Conservation (phyloP, 768 basidiomycete genomes). For the Lentinula boryana region DNA sequence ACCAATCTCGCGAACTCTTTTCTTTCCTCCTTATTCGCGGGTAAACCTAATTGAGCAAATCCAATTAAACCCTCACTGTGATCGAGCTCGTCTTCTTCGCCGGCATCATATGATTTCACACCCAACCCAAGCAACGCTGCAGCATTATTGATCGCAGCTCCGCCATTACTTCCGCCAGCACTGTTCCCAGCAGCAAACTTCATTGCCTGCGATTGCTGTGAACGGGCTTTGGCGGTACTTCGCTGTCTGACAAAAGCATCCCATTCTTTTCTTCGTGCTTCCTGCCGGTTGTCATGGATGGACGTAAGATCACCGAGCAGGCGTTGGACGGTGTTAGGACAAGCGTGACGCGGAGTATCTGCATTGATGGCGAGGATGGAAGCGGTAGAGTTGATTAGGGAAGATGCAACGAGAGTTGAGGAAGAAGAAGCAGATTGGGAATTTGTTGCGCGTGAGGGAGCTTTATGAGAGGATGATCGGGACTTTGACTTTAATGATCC, state of each 20-base stretch:
- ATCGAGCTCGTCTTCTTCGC: constrained; percentile 66
- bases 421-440: constrained; percentile 3
- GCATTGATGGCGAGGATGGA: constrained; percentile 57
- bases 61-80: constrained; percentile 87
- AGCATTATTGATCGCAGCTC: constrained; percentile 32
- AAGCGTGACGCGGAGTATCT: constrained; percentile 68
- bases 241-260: constrained; percentile 78
- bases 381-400: constrained; percentile 26
- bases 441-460: constrained; percentile 27
- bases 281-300: constrained; percentile 79
- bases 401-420: constrained; percentile 17
- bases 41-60: constrained; percentile 82
- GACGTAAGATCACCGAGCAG: constrained; percentile 72
- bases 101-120: constrained; percentile 26
- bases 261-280: constrained; percentile 72
- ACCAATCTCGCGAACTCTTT: constrained; percentile 76
- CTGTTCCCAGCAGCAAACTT: constrained; percentile 13
- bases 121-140: constrained; percentile 68
- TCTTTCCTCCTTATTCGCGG: constrained; percentile 71
- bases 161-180: neutral
- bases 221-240: constrained; percentile 33
- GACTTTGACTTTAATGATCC: constrained; percentile 27
- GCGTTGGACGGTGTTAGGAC: constrained; percentile 66
- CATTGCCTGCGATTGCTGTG: constrained; percentile 22
- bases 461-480: constrained; percentile 45